Percentiles rank a stretch among this genome's conserved stretches.
Conservation (phyloP, 2,329 filamentous ascomycete genomes). For the Thielaviopsis ethacetica region DNA sequence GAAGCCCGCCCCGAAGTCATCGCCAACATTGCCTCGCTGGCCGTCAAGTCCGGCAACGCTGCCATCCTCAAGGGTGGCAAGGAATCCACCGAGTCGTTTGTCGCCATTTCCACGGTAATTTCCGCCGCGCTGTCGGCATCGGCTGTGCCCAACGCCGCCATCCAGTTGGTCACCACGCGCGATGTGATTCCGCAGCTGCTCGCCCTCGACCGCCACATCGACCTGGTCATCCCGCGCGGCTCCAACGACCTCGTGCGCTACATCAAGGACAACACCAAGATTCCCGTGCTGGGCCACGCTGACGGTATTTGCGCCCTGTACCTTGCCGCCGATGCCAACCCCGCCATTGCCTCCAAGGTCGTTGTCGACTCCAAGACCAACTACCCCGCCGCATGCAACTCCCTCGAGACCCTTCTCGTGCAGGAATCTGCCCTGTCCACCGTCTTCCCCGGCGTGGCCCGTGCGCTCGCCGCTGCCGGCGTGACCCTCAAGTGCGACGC, state of each 20-base stretch:
- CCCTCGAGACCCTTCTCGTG: slow-evolving; percentile 79
- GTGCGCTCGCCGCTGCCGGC: slow-evolving; percentile 56
- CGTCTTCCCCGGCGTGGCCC: slow-evolving; percentile 55
- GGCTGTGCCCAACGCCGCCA: slow-evolving; percentile 64
- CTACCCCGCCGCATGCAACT: slow-evolving; percentile 93
- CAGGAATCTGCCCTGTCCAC: slow-evolving; percentile 52
- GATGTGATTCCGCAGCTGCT: slow-evolving; percentile 84
- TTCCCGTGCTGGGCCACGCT: slow-evolving; percentile 89
- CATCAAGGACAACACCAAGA: slow-evolving; percentile 81
- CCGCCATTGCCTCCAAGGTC: slow-evolving; percentile 53
- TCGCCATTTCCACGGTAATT: slow-evolving; percentile 75
- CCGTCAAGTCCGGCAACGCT: slow-evolving; percentile 93
- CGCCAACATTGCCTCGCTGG: slow-evolving; percentile 88
- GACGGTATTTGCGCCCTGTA: slow-evolving; percentile 86
- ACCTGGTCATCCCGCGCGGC: slow-evolving; percentile 85
- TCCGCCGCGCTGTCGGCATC: slow-evolving; percentile 58
- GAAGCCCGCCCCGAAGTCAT: slow-evolving; percentile 96
- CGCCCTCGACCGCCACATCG: slow-evolving; percentile 70
- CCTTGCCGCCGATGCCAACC: slow-evolving; percentile 62
- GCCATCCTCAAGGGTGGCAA: slow-evolving; percentile 95
- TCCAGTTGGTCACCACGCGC: slow-evolving; percentile 87
- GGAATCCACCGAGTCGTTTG: slow-evolving; percentile 89
- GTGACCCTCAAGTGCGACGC: slow-evolving; percentile 72
- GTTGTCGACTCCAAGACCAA: slow-evolving; percentile 84
- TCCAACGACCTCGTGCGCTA: slow-evolving; percentile 80